Conservation (phyloP, 2,329 filamentous ascomycete genomes). For the Orbilia quercus region DNA sequence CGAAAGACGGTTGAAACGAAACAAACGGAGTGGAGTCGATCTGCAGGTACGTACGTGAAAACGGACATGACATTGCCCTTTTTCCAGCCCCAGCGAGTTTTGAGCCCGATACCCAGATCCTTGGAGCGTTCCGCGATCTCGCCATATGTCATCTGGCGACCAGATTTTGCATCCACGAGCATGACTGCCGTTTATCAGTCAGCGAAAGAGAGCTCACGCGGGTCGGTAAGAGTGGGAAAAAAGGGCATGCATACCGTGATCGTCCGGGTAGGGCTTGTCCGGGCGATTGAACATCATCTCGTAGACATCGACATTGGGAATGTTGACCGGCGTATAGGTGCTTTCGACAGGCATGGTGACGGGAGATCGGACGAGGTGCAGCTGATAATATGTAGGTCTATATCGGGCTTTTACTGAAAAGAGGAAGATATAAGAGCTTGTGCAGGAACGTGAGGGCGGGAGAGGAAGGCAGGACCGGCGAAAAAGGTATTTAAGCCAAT, state of each 20-base stretch:
- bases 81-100: slow-evolving; percentile 78
- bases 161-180: slow-evolving; percentile 79
- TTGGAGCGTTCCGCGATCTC: slow-evolving; percentile 74
- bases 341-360: slow-evolving; percentile 80
- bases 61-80: slow-evolving; percentile 85
- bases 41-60: slow-evolving; percentile 68
- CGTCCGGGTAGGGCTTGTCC: slow-evolving; percentile 73
- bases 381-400: background rate
- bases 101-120: slow-evolving; percentile 83
- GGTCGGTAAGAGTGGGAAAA: background rate
- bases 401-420: background rate
- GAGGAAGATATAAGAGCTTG: background rate
- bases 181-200: slow-evolving; percentile 71
- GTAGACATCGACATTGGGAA: slow-evolving; percentile 83
- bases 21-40: background rate
- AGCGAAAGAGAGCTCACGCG: slow-evolving; percentile 15
- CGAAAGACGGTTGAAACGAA: background rate
- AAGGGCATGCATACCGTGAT: slow-evolving; percentile 72
- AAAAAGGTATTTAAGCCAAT: background rate
- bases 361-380: slow-evolving; percentile 1
- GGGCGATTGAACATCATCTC: slow-evolving; percentile 78
- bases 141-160: slow-evolving; percentile 75
- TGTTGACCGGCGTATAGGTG: slow-evolving; percentile 72
- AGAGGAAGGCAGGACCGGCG: background rate
- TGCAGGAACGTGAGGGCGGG: background rate